phyloP scores from a whole-genome alignment of 148 eudicot species.

The Arctostaphylos glauca region DNA sequence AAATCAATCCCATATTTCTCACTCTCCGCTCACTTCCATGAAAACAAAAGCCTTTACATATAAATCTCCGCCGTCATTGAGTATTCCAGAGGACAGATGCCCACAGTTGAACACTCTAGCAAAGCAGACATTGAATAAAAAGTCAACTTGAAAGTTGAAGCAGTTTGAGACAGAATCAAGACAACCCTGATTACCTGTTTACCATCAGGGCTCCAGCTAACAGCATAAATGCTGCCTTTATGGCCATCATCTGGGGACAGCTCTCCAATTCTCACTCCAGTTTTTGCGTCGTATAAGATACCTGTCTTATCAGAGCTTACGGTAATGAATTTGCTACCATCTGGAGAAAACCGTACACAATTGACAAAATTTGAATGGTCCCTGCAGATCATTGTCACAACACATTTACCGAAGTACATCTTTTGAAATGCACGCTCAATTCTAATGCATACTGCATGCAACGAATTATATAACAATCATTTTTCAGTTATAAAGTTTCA shows the following conservation, averaged over 20 bases:
- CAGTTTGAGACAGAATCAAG: neutral
- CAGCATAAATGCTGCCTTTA: conserved; percentile 92
- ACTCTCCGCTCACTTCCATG: neutral
- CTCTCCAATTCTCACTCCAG: conserved; percentile 81
- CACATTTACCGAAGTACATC: neutral
- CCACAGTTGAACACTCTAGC: neutral
- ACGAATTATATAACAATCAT: neutral
- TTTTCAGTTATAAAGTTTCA: neutral
- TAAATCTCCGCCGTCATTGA: neutral
- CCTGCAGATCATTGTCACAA: conserved; percentile 43
- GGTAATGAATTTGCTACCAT: conserved; percentile 82
- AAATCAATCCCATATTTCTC: neutral
- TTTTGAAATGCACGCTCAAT: conserved; percentile 1
- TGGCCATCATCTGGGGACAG: conserved; percentile 80
- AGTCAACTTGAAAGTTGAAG: neutral
- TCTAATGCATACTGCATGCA: neutral
- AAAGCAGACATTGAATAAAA: neutral
- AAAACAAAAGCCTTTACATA: neutral
- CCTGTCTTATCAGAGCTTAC: conserved; percentile 96
- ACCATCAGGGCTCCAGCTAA: conserved; percentile 93
- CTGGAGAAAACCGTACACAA: conserved; percentile 92
- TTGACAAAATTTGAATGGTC: conserved; percentile 90
- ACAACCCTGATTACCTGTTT: conserved; percentile 50
- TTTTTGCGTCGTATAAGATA: conserved; percentile 76
- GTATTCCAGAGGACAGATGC: neutral